phyloP scores from a whole-genome alignment of 2,329 filamentous ascomycete genomes.

The Albophoma yamanashiensis region DNA sequence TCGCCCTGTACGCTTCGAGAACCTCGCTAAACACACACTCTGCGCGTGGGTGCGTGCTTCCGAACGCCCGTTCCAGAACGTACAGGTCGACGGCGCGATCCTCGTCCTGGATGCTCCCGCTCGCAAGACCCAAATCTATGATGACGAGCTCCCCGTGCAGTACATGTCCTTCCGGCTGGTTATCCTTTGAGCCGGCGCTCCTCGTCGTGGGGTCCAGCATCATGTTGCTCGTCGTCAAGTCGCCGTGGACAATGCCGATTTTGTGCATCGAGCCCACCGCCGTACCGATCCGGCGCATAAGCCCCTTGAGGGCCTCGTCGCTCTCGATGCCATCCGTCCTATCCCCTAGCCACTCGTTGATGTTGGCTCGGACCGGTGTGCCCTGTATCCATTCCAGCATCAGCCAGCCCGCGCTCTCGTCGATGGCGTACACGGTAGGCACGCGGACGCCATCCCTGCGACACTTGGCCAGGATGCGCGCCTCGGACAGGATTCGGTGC shows the following conservation, averaged over 20 bases:
- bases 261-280: conserved; percentile 70
- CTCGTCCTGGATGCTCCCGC: conserved; percentile 72
- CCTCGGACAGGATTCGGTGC: conserved; percentile 80
- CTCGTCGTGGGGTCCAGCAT: conserved; percentile 50
- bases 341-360: conserved; percentile 58
- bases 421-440: conserved; percentile 65
- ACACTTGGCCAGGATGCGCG: conserved; percentile 72
- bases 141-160: conserved; percentile 69
- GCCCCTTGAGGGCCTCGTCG: conserved; percentile 40
- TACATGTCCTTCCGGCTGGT: conserved; percentile 10
- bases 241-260: conserved; percentile 83
- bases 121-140: conserved; percentile 90
- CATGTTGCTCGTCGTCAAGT: conserved; percentile 94
- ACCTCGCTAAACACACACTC: conserved; percentile 67
- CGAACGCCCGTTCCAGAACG: conserved; percentile 88
- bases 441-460: conserved; percentile 70
- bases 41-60: conserved; percentile 82
- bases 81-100: conserved; percentile 94
- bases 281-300: conserved; percentile 62
- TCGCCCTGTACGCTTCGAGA: conserved; percentile 60
- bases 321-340: conserved; percentile 25
- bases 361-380: conserved; percentile 53
- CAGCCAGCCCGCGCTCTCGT: conserved; percentile 58
- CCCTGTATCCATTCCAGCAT: conserved; percentile 81
- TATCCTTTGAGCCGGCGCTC: conserved; percentile 8